Evolutionary conservation across 208 protist genomes (phyloP).

Genomic region (Leptomonas pyrrhocoris): DNA sequence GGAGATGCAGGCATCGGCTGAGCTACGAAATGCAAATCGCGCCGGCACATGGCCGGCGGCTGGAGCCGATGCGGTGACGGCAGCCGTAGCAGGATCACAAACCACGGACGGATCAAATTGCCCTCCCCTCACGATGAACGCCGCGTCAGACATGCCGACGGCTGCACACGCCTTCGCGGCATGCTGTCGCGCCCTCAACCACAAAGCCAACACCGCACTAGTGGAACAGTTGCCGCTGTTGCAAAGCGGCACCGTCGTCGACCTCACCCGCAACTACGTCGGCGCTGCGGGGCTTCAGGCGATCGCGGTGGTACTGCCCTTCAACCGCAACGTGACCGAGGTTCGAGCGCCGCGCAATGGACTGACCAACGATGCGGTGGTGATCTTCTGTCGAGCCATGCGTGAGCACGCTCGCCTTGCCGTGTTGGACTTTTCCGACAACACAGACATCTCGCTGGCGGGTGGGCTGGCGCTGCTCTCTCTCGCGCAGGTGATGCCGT

Average conservation of each 20-base stretch:
- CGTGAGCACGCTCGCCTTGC: conserved; percentile 45
- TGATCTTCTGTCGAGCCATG: conserved; percentile 80
- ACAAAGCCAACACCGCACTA: conserved; percentile 67
- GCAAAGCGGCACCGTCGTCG: conserved; percentile 42
- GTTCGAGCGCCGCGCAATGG: conserved; percentile 66
- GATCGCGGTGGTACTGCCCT: conserved; percentile 64
- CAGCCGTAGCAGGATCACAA: background rate
- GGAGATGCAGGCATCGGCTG: background rate
- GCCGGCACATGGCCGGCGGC: conserved; percentile 7
- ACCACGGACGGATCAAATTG: no score
- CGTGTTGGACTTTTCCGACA: conserved; percentile 72
- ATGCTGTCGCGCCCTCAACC: conserved; percentile 67
- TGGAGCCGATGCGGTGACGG: background rate
- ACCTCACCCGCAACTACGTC: conserved; percentile 77
- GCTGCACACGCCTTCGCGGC: conserved; percentile 40
- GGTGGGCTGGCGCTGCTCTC: conserved; percentile 74
- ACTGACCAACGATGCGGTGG: conserved; percentile 81
- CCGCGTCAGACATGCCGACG: background rate
- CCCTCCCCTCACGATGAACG: background rate
- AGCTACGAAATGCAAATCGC: background rate
- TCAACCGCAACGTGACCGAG: conserved; percentile 57
- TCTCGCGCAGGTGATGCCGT: conserved; percentile 53
- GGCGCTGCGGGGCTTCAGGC: conserved; percentile 77
- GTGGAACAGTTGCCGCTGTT: conserved; percentile 43
- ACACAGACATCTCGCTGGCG: conserved; percentile 68